Conservation (phyloP, 192 early-diverging fungal species). For the Chytriomyces hyalinus region DNA sequence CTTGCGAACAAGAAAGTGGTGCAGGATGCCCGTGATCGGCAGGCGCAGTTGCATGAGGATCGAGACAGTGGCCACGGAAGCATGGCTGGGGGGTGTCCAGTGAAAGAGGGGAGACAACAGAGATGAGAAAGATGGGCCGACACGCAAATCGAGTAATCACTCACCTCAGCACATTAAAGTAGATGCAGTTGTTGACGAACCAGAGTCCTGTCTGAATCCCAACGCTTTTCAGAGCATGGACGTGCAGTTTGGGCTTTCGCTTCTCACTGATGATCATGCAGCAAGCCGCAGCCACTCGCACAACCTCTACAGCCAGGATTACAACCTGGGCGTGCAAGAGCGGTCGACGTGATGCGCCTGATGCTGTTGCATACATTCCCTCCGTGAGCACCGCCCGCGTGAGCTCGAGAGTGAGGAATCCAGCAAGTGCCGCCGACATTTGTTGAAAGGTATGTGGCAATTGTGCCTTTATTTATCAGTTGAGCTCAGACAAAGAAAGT, state of each 20-base stretch:
- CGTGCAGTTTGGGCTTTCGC: neutral
- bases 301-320: neutral
- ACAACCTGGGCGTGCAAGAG: slow-evolving; percentile 7
- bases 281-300: neutral
- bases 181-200: slow-evolving; percentile 21
- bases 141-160: neutral
- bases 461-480: neutral
- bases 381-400: slow-evolving; percentile 15
- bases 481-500: neutral
- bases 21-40: slow-evolving; percentile 26
- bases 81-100: neutral
- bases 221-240: neutral
- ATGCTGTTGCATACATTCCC: neutral
- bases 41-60: slow-evolving; percentile 18
- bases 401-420: slow-evolving; percentile 16
- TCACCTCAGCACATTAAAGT: slow-evolving; percentile 12
- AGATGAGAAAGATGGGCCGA: neutral
- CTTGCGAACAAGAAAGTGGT: slow-evolving; percentile 19
- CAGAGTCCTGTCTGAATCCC: slow-evolving; percentile 1
- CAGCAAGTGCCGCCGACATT: slow-evolving; percentile 1
- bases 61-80: slow-evolving; percentile 13
- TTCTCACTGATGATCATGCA: neutral
- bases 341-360: neutral
- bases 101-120: neutral
- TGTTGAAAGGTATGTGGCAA: neutral